A percentile compares a stretch with the other conserved stretches of the same genome.
These are phyloP conservation scores for Plasmodium cynomolgi DNA, from an alignment of 169 alveolate species.

Conservation along the genomic window DNA sequence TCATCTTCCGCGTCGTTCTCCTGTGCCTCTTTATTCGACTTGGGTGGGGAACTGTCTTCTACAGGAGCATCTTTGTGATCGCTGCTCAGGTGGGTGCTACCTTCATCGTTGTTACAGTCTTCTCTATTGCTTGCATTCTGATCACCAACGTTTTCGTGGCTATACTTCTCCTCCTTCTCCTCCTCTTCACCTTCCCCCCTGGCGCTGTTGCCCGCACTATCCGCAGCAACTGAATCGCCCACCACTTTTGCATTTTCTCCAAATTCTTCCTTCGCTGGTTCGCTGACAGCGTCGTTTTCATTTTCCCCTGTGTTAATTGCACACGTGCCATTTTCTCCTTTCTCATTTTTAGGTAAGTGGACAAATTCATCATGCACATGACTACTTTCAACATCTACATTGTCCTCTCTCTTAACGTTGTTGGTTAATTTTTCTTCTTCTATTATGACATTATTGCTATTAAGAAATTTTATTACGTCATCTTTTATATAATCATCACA, in stretches of 20 bases:
- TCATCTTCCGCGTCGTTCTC: background rate
- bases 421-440: constrained; percentile 76
- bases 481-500: constrained; percentile 69
- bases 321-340: background rate
- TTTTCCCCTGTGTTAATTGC: background rate
- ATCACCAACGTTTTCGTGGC: background rate
- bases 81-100: background rate
- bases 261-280: background rate
- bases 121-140: background rate
- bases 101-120: background rate
- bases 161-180: background rate
- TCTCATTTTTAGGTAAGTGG: background rate
- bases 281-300: background rate
- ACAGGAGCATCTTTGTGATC: background rate
- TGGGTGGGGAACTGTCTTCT: background rate
- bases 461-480: constrained; percentile 76
- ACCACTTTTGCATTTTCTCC: background rate
- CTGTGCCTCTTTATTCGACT: background rate
- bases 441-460: constrained; percentile 65
- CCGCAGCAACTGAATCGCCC: background rate
- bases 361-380: background rate
- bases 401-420: constrained; percentile 30
- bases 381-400: background rate
- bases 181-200: background rate
- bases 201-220: background rate